Conservation (phyloP, 2,329 filamentous ascomycete species). For the Phialophora tarda region DNA sequence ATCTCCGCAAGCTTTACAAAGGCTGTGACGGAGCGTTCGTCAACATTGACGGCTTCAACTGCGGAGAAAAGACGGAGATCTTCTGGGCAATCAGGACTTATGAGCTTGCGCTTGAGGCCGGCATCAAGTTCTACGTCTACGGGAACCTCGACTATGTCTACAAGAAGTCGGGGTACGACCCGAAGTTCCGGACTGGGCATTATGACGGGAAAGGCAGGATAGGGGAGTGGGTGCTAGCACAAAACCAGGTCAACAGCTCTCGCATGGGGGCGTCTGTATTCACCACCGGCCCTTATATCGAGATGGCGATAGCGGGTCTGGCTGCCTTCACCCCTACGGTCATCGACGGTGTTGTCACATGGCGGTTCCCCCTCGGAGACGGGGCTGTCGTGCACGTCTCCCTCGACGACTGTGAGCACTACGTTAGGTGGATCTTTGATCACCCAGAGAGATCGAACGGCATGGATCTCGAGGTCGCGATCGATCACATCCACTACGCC, state of each 20-base stretch:
- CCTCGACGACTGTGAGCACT: conserved; percentile 56
- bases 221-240: conserved; percentile 53
- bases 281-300: conserved; percentile 41
- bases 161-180: conserved; percentile 56
- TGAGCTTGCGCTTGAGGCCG: conserved; percentile 46
- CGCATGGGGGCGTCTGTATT: conserved; percentile 38
- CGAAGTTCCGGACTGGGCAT: conserved; percentile 55
- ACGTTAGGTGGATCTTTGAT: conserved; percentile 58
- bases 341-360: conserved; percentile 51
- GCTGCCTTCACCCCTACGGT: conserved; percentile 51
- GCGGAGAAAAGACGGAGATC: conserved; percentile 59
- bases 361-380: conserved; percentile 50
- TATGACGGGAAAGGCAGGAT: conserved; percentile 57
- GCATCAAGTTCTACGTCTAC: conserved; percentile 53
- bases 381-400: conserved; percentile 50
- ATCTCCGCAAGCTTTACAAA: conserved; percentile 53
- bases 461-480: conserved; percentile 53
- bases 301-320: conserved; percentile 37
- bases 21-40: conserved; percentile 59
- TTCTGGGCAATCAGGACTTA: conserved; percentile 52
- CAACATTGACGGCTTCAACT: conserved; percentile 62
- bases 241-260: conserved; percentile 45
- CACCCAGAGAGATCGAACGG: conserved; percentile 52
- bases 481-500: conserved; percentile 50
- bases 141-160: conserved; percentile 58